phyloP scores from a whole-genome alignment of 805 yeast species.

The Nakazawaea ishiwadae region DNA sequence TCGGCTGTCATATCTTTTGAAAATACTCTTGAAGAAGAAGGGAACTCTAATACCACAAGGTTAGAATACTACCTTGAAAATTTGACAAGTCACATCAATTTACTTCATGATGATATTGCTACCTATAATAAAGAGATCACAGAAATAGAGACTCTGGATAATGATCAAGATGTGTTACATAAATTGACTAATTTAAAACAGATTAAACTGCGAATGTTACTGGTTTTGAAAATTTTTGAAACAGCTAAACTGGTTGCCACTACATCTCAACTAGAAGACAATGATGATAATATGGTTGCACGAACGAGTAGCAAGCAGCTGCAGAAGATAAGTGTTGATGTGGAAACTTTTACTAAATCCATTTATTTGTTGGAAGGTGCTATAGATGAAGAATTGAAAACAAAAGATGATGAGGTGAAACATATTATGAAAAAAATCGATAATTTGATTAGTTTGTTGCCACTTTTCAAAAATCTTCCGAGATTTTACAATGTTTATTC shows the following conservation, averaged over 20 bases:
- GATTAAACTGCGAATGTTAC: constrained; percentile 39
- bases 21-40: constrained; percentile 7
- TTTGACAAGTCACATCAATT: constrained; percentile 50
- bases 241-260: constrained; percentile 35
- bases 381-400: constrained; percentile 36
- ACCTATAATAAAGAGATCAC: constrained; percentile 25
- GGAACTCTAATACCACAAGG: constrained; percentile 42
- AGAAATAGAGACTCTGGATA: constrained; percentile 13
- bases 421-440: constrained; percentile 39
- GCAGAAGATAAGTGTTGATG: constrained; percentile 16
- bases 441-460: constrained; percentile 41
- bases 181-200: constrained; percentile 38
- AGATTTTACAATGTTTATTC: constrained; percentile 46
- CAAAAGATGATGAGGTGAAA: constrained; percentile 23
- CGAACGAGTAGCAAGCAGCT: constrained; percentile 5
- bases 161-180: constrained; percentile 22
- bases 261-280: constrained; percentile 22
- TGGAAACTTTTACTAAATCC: constrained; percentile 30
- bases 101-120: constrained; percentile 45
- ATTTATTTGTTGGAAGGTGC: constrained; percentile 41
- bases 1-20: constrained; percentile 37
- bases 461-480: constrained; percentile 48
- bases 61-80: constrained; percentile 64
- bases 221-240: constrained; percentile 43
- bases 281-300: background rate